A percentile compares a stretch with the other conserved stretches of the same genome.
Conservation (phyloP, 345 rosid species). For the Reutealis trisperma region DNA sequence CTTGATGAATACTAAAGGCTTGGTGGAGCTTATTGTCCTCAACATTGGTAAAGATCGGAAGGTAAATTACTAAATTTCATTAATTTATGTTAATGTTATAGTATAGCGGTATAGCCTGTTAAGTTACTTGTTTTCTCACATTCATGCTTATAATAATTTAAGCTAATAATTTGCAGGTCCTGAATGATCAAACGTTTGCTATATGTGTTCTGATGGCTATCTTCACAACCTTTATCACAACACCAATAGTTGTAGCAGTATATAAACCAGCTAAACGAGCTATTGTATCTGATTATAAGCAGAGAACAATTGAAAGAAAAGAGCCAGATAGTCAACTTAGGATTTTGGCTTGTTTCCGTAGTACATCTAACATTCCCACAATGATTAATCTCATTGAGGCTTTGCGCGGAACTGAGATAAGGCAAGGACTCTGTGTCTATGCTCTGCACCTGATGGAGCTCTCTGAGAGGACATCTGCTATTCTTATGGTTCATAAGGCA, state of each 20-base stretch:
- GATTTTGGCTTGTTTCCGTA: conserved; percentile 60
- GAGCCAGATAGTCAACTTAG: conserved; percentile 47
- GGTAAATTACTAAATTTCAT: conserved; percentile 28
- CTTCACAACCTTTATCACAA: conserved; percentile 75
- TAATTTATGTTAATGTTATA: not conserved
- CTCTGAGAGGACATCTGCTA: conserved; percentile 84
- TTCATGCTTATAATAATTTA: not conserved
- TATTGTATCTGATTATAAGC: conserved; percentile 43
- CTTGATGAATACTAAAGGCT: conserved; percentile 79
- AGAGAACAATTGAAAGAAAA: conserved; percentile 48
- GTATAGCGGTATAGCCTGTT: not conserved
- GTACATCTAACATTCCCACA: conserved; percentile 52
- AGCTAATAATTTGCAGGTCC: conserved; percentile 45
- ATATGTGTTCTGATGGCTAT: conserved; percentile 83
- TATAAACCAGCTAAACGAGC: conserved; percentile 56
- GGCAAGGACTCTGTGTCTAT: conserved; percentile 68
- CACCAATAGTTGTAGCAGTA: conserved; percentile 64
- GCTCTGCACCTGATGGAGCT: conserved; percentile 96
- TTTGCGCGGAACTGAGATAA: conserved; percentile 72
- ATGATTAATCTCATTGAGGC: conserved; percentile 74
- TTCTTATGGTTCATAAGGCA: conserved; percentile 87
- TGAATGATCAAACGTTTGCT: conserved; percentile 79
- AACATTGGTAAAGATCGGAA: conserved; percentile 80
- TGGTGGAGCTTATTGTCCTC: conserved; percentile 88
- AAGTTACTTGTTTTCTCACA: not conserved